phyloP scores from a whole-genome alignment of 73 alveolate species.

The Blepharisma japonicum region DNA sequence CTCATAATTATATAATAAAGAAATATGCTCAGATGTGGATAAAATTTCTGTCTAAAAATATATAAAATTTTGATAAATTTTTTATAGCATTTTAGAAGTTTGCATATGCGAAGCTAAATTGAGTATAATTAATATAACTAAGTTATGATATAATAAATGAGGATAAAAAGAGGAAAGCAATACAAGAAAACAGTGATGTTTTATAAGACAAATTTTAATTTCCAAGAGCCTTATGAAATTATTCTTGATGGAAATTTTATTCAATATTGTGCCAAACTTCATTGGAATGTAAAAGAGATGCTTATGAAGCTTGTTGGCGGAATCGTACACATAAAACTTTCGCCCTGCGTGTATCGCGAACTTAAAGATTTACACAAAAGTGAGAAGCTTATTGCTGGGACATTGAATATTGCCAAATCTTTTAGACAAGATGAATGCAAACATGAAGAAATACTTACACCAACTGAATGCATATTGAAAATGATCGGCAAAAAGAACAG shows the following conservation, averaged over 20 bases:
- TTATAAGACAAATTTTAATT: not conserved
- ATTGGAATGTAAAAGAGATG: conserved; percentile 7
- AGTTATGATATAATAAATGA: not conserved
- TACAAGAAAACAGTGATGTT: conserved; percentile 21
- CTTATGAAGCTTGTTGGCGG: conserved; percentile 18
- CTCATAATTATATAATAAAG: too few relatives aligned
- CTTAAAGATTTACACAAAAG: not conserved
- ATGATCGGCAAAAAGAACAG: not conserved
- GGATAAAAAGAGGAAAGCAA: conserved; percentile 14
- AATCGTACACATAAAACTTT: conserved; percentile 4
- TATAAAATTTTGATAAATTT: too few relatives aligned
- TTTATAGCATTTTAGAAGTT: too few relatives aligned
- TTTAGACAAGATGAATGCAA: not conserved
- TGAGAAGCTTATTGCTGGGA: not conserved
- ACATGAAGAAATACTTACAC: not conserved
- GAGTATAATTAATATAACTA: not conserved
- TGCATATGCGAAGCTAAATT: too few relatives aligned
- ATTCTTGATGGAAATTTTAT: conserved; percentile 22
- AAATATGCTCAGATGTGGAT: too few relatives aligned
- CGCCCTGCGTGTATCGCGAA: not conserved
- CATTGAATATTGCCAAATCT: not conserved
- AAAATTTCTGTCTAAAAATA: too few relatives aligned
- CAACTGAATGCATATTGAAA: not conserved
- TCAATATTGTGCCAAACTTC: not conserved
- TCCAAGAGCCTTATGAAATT: conserved; percentile 25